Evolutionary conservation across 805 yeast species (phyloP), one percentile per base, ranked within the genome.

Genomic region (Candida palmyrensis): DNA sequence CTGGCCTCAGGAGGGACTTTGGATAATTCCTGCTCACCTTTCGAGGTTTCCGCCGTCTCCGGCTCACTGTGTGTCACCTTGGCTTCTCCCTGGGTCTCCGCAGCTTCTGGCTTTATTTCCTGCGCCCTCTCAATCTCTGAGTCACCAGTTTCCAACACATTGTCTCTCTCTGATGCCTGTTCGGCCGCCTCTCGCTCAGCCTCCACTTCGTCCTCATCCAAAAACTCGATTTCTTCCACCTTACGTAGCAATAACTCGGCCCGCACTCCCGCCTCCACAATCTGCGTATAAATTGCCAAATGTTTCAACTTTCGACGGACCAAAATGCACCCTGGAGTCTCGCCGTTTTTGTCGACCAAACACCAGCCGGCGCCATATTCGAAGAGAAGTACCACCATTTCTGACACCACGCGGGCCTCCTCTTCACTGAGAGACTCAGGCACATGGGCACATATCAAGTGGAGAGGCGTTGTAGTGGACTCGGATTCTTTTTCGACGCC

Each of bases 361-460:
- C 82, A 80, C 97, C 97, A 89, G 7, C 94, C 95, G 0, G 95
- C 96, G 18, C 97, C 97, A 52, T 77, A 82, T 49, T 84, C 77
- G 43, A 89, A 80, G 38, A 89, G 56, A 14, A 66, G 69, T 18
- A 75, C 74, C 38, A 86, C 77, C 77, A 89, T 68, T 9, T 59
- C 53, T 20, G 59, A 37, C 1, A 79, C 69, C 1, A 75, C 64
- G 3, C 29, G 31, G 1, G 51, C 42, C 35, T 67, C 65, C 35
- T 76, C 82, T 0, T 57, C 66, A 0, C 58, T 47, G 2, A 57
- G 38, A 39, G 75, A 73, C 0, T 72, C 70, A 2, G 71, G 70
- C 9, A 81, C 45, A 27, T 74, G 65, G 28, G 77, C 72, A 33
- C 81, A 71, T 6, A 86, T 68, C 28, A 79, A 49, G 54, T 87